Conservation (phyloP, 805 yeast species). For the Saccharomycopsis sp. region DNA sequence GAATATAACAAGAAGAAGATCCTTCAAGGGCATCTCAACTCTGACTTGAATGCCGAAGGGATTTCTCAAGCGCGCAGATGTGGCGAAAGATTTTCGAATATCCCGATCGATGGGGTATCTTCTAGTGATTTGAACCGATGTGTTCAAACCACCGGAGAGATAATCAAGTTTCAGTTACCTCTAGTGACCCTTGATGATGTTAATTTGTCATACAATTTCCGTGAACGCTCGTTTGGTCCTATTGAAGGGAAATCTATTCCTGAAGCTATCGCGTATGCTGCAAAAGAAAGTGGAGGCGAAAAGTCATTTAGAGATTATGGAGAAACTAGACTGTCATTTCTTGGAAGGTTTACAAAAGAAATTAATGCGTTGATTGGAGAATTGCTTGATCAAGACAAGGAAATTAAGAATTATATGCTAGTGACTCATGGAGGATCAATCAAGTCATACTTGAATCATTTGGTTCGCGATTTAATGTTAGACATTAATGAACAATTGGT, state of each 20-base stretch:
- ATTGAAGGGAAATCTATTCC: conserved; percentile 66
- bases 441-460: conserved; percentile 47
- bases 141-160: conserved; percentile 45
- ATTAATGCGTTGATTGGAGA: conserved; percentile 38
- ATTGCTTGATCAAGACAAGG: conserved; percentile 26
- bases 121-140: conserved; percentile 48
- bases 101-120: conserved; percentile 30
- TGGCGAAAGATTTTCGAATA: conserved; percentile 36
- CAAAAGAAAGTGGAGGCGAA: background rate
- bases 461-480: conserved; percentile 33
- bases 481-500: conserved; percentile 33
- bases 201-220: conserved; percentile 35
- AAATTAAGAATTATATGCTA: conserved; percentile 44
- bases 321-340: conserved; percentile 43
- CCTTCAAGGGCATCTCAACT: conserved; percentile 70
- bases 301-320: conserved; percentile 54
- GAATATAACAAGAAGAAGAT: conserved; percentile 61
- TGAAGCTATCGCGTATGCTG: conserved; percentile 50
- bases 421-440: conserved; percentile 83
- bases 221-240: conserved; percentile 76
- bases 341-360: conserved; percentile 41
- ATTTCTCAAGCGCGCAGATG: conserved; percentile 48
- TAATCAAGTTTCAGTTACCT: conserved; percentile 30
- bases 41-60: conserved; percentile 58
- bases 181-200: conserved; percentile 23